These are phyloP conservation scores for Escallonia herrerae DNA, from an alignment of 129 eudicot species.

Conservation along the genomic window DNA sequence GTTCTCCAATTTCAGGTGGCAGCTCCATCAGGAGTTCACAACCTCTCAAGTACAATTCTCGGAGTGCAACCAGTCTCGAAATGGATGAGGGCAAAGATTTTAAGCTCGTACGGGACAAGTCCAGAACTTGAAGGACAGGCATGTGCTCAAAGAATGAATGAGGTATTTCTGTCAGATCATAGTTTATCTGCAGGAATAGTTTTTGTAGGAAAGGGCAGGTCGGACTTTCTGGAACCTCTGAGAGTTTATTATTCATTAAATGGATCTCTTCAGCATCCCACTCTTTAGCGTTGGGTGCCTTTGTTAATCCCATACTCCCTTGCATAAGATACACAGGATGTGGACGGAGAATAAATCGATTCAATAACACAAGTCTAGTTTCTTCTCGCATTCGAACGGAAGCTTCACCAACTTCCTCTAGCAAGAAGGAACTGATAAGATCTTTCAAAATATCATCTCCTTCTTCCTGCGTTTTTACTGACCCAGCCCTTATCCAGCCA, in stretches of 20 bases:
- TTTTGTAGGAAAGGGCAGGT: constrained; percentile 2
- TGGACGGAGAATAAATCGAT: no score
- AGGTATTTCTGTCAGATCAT: constrained; percentile 6
- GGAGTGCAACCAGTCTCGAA: constrained; percentile 15
- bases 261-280: background rate
- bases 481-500: no score
- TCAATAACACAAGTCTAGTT: no score
- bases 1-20: constrained; percentile 26
- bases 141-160: constrained; percentile 16
- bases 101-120: constrained; percentile 25
- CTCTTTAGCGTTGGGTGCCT: background rate
- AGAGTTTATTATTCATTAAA: background rate
- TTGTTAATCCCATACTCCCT: background rate
- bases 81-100: constrained; percentile 27
- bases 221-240: constrained; percentile 4
- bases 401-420: no score
- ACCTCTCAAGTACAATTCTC: constrained; percentile 14
- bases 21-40: constrained; percentile 19
- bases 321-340: no score
- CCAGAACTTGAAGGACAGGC: constrained; percentile 17
- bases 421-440: no score
- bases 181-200: constrained; percentile 19
- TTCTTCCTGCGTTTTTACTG: no score
- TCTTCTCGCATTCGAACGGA: no score
- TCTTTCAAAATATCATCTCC: no score